A percentile compares a stretch with the other conserved stretches of the same genome.
These are phyloP conservation scores for Pythium brassicae DNA, from an alignment of 352 stramenopile genomes.

Conservation along the genomic window DNA sequence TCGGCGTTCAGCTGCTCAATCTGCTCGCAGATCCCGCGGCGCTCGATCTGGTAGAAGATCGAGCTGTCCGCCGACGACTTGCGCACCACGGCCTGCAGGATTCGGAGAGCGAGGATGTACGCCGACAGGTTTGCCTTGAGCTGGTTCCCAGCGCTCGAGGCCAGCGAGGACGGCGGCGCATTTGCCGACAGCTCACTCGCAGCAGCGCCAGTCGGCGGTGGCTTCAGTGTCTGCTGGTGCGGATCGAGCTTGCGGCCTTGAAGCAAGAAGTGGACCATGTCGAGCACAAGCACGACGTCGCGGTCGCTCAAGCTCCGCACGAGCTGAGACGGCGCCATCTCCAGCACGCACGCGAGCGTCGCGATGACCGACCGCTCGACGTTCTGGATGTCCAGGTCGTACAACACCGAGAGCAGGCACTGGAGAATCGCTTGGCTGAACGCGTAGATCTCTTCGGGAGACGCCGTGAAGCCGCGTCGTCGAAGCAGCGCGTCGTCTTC, in stretches of 20 bases:
- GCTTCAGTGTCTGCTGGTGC: constrained; percentile 1
- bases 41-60: constrained; percentile 81
- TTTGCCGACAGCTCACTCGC: not conserved
- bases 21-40: constrained; percentile 71
- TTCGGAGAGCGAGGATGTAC: constrained; percentile 69
- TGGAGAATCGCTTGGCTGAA: constrained; percentile 44
- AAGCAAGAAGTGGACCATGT: constrained; percentile 64
- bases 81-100: constrained; percentile 62
- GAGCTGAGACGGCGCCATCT: constrained; percentile 64
- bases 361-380: constrained; percentile 59
- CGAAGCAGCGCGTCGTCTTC: constrained; percentile 14
- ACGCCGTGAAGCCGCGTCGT: constrained; percentile 20
- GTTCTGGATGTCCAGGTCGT: constrained; percentile 63
- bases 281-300: constrained; percentile 61
- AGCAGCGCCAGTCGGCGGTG: not conserved
- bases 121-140: constrained; percentile 43
- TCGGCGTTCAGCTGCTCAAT: constrained; percentile 53
- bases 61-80: constrained; percentile 54
- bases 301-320: constrained; percentile 40
- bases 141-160: constrained; percentile 1
- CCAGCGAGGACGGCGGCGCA: not conserved
- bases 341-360: constrained; percentile 59
- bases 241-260: constrained; percentile 29
- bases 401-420: constrained; percentile 47
- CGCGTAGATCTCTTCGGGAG: constrained; percentile 32